A percentile compares a stretch with the other conserved stretches of the same genome.
Conservation (phyloP, 2,329 filamentous ascomycete genomes). For the Xenoacremonium recifei region DNA sequence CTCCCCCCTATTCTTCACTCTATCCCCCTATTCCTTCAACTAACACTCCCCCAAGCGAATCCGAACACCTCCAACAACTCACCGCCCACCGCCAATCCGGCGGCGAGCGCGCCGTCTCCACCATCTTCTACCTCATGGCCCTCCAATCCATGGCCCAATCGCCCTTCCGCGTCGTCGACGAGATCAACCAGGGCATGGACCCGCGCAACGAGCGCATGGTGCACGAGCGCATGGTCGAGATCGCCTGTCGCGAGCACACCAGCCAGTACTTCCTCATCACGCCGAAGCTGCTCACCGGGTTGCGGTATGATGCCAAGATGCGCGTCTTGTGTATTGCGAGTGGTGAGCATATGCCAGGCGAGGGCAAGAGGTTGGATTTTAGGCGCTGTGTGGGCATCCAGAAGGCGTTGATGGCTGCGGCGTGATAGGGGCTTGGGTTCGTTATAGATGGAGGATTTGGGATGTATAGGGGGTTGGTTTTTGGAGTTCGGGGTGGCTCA, state of each 20-base stretch:
- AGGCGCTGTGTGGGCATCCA: constrained; percentile 43
- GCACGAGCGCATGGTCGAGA: constrained; percentile 96
- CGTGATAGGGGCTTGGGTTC: constrained; percentile 10
- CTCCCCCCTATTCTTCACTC: constrained; percentile 1
- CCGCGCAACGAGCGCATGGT: constrained; percentile 98
- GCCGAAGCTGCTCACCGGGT: constrained; percentile 82
- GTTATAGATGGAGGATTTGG: neutral
- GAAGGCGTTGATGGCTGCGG: constrained; percentile 35
- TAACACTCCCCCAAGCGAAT: constrained; percentile 52
- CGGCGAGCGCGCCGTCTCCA: constrained; percentile 92
- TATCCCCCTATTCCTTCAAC: constrained; percentile 7
- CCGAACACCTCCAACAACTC: constrained; percentile 79
- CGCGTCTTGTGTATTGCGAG: constrained; percentile 90
- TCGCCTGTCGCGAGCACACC: constrained; percentile 82
- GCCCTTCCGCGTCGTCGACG: constrained; percentile 96
- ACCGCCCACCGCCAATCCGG: constrained; percentile 93
- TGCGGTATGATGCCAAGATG: constrained; percentile 89
- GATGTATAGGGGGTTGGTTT: too few relatives aligned
- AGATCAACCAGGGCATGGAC: constrained; percentile 99
- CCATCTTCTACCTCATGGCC: constrained; percentile 98
- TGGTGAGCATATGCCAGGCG: constrained; percentile 68
- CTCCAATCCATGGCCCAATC: constrained; percentile 90
- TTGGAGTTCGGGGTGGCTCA: too few relatives aligned
- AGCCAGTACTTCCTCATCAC: constrained; percentile 95
- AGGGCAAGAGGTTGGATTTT: constrained; percentile 52